Percentiles rank a stretch among this genome's conserved stretches.
These are phyloP conservation scores for Macrolepiota albuminosa DNA, from an alignment of 768 basidiomycete genomes.

Conservation along the genomic window DNA sequence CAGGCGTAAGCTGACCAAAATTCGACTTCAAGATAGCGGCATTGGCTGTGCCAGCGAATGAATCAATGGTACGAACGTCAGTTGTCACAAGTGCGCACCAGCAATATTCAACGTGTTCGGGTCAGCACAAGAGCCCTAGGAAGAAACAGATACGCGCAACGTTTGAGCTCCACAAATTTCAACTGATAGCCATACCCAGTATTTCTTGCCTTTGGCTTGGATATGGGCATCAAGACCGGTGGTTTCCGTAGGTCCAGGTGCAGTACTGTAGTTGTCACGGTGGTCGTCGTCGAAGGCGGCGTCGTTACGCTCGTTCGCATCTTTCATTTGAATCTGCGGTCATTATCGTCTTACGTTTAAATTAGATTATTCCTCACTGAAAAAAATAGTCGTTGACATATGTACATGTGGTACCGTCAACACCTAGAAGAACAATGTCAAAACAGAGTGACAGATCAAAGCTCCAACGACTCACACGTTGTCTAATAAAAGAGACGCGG, in stretches of 20 bases:
- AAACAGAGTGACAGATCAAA: neutral
- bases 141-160: neutral
- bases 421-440: neutral
- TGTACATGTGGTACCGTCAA: neutral
- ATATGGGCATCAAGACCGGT: neutral
- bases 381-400: neutral
- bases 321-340: neutral
- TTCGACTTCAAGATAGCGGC: neutral
- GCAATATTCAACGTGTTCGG: slow-evolving; percentile 1
- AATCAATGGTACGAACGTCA: neutral
- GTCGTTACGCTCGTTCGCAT: neutral
- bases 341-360: neutral
- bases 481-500: neutral
- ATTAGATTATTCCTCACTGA: neutral
- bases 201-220: slow-evolving; percentile 1
- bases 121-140: neutral
- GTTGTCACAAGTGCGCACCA: neutral
- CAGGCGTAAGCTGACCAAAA: slow-evolving; percentile 1
- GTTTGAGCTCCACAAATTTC: neutral
- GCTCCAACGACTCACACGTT: neutral
- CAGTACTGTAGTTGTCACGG: neutral
- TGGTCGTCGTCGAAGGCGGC: neutral
- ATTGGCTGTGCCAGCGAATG: neutral
- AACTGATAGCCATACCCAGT: neutral
- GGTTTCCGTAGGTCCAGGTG: neutral